Percentiles rank a stretch among this genome's conserved stretches.
Evolutionary conservation across 2,329 filamentous ascomycete species (phyloP).

Genomic region (Rhynchosporium secalis): DNA sequence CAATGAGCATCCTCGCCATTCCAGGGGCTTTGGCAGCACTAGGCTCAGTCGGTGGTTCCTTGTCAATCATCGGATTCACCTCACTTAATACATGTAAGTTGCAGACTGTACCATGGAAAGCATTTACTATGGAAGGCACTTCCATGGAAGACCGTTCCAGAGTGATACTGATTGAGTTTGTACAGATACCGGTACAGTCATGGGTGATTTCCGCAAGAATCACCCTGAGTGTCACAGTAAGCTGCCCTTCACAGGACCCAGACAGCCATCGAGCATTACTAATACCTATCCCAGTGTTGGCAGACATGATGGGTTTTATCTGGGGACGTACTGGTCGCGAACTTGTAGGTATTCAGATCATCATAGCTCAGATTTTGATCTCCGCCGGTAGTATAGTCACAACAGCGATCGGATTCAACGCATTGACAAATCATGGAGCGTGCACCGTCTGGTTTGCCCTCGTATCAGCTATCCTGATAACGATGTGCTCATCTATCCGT

Average conservation of each 20-base stretch:
- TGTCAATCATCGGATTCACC: slow-evolving; percentile 46
- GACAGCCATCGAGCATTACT: too few species aligned
- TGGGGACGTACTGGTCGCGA: slow-evolving; percentile 52
- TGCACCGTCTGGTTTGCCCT: slow-evolving; percentile 61
- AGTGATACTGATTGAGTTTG: too few species aligned
- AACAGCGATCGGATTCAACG: slow-evolving; percentile 59
- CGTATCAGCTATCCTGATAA: slow-evolving; percentile 52
- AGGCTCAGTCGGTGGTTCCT: slow-evolving; percentile 46
- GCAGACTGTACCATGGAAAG: too few species aligned
- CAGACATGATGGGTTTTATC: slow-evolving; percentile 59
- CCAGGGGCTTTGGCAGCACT: slow-evolving; percentile 46
- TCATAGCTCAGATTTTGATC: slow-evolving; percentile 58
- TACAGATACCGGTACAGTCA: slow-evolving; percentile 49
- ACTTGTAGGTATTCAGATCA: slow-evolving; percentile 55
- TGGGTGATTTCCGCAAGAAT: slow-evolving; percentile 52
- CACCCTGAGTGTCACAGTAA: slow-evolving; percentile 53
- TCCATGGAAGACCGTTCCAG: too few species aligned
- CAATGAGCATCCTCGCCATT: slow-evolving; percentile 46
- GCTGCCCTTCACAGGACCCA: too few species aligned
- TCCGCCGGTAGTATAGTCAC: slow-evolving; percentile 59
- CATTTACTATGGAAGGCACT: too few species aligned
- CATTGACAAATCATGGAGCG: slow-evolving; percentile 55
- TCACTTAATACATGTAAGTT: slow-evolving; percentile 40
- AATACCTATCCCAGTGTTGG: too few species aligned
- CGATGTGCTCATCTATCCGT: slow-evolving; percentile 52